Evolutionary conservation across 805 yeast genomes (phyloP).

Genomic region (Sugiyamaella valdiviana): DNA sequence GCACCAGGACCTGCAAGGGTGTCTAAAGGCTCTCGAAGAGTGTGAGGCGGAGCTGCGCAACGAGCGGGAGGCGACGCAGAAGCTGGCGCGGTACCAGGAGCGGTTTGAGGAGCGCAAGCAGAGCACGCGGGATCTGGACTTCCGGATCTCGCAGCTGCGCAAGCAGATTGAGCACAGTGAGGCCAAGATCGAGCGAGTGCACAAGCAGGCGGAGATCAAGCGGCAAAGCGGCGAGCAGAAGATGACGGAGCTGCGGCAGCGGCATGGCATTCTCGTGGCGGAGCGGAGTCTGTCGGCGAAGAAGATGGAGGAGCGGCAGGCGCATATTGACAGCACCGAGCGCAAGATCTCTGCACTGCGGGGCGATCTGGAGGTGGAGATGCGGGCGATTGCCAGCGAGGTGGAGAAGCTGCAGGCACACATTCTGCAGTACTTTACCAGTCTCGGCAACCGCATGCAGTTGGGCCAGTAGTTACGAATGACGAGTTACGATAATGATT

Average conservation of each 20-base stretch:
- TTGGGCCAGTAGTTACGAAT: neutral
- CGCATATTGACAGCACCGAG: constrained; percentile 41
- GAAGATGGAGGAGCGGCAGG: constrained; percentile 44
- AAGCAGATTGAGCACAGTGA: constrained; percentile 45
- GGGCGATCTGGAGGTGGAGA: constrained; percentile 46
- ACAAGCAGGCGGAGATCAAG: constrained; percentile 42
- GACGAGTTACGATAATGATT: neutral
- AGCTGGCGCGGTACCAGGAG: constrained; percentile 38
- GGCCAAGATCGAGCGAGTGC: constrained; percentile 43
- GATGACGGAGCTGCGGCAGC: constrained; percentile 39
- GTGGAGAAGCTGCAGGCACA: constrained; percentile 51
- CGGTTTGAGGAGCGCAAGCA: constrained; percentile 35
- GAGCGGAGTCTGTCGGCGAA: constrained; percentile 36
- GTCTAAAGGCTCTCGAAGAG: constrained; percentile 44
- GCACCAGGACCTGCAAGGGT: constrained; percentile 41
- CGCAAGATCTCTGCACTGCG: constrained; percentile 36
- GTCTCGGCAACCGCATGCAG: neutral
- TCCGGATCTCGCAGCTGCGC: constrained; percentile 43
- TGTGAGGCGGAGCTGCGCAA: constrained; percentile 41
- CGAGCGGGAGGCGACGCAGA: constrained; percentile 38
- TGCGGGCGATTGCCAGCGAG: constrained; percentile 47
- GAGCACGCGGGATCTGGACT: constrained; percentile 37
- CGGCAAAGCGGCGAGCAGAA: constrained; percentile 38
- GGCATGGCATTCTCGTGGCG: constrained; percentile 44
- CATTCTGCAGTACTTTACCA: neutral